These are phyloP conservation scores for Tetrahymena borealis DNA, from an alignment of 73 alveolate species.

Conservation along the genomic window DNA sequence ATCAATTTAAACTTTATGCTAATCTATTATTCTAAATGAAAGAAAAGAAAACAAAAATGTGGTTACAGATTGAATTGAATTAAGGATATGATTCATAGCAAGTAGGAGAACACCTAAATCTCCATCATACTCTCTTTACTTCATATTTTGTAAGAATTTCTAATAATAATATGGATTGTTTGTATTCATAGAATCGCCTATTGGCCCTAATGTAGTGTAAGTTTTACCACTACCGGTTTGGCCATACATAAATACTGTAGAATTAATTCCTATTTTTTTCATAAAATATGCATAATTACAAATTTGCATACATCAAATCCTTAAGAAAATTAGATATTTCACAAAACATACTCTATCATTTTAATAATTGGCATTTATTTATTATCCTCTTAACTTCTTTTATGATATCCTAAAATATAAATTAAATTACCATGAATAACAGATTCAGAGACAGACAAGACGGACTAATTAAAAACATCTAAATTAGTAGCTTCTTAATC, in stretches of 20 bases:
- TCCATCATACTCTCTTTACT: background rate
- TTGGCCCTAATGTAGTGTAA: slow-evolving; percentile 77
- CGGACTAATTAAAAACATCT: background rate
- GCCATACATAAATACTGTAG: slow-evolving; percentile 86
- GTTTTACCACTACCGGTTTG: slow-evolving; percentile 93
- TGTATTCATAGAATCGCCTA: background rate
- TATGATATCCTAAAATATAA: background rate
- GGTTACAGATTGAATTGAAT: background rate
- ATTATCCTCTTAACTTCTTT: no score
- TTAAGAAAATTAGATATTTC: no score
- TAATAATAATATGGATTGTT: background rate
- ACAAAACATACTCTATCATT: no score
- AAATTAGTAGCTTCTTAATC: background rate
- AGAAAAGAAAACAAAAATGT: no score
- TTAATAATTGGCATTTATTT: no score
- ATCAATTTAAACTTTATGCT: no score
- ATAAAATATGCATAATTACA: background rate
- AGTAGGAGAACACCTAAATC: slow-evolving; percentile 1
- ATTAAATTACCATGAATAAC: background rate
- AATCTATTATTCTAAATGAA: background rate
- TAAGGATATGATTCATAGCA: background rate
- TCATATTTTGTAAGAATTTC: background rate
- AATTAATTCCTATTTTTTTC: slow-evolving; percentile 71
- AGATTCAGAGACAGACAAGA: background rate
- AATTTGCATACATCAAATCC: background rate